Conservation (phyloP, 2,329 filamentous ascomycete genomes). For the Zymoseptoria crescenta region DNA sequence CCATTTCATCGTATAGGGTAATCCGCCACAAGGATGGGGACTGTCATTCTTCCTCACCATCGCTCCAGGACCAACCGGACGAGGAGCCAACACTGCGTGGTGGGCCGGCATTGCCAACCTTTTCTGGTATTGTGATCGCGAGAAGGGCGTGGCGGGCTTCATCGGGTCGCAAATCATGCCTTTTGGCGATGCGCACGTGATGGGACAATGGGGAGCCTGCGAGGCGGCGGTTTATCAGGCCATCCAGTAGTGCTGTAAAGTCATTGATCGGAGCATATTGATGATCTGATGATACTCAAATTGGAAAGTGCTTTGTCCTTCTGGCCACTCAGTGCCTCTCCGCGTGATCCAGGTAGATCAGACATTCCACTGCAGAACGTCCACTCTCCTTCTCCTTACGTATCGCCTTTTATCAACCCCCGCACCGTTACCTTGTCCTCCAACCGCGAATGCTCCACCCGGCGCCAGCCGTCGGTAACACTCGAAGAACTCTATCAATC, state of each 20-base stretch:
- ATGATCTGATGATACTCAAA: not conserved
- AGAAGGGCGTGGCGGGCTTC: constrained; percentile 32
- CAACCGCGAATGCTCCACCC: not conserved
- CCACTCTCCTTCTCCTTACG: not conserved
- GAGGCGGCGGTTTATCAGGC: constrained; percentile 26
- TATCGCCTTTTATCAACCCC: not conserved
- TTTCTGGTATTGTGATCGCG: constrained; percentile 32
- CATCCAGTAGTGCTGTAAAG: not conserved
- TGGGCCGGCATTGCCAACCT: constrained; percentile 31
- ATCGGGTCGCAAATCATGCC: constrained; percentile 32
- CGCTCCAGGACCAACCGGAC: constrained; percentile 29
- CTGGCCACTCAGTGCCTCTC: not conserved
- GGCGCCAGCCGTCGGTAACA: not conserved
- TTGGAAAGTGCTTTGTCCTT: not conserved
- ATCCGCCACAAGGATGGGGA: constrained; percentile 57
- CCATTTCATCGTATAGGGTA: constrained; percentile 18
- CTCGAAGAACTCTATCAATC: not conserved
- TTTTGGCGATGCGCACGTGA: constrained; percentile 29
- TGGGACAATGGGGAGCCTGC: constrained; percentile 28
- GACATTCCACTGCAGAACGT: not conserved
- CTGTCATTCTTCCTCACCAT: constrained; percentile 35
- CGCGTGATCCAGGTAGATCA: not conserved
- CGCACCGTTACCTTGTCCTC: not conserved
- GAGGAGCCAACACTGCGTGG: constrained; percentile 28
- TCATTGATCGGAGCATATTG: not conserved